Conservation (phyloP, 106 monocot genomes). For the Acorus calamus region DNA sequence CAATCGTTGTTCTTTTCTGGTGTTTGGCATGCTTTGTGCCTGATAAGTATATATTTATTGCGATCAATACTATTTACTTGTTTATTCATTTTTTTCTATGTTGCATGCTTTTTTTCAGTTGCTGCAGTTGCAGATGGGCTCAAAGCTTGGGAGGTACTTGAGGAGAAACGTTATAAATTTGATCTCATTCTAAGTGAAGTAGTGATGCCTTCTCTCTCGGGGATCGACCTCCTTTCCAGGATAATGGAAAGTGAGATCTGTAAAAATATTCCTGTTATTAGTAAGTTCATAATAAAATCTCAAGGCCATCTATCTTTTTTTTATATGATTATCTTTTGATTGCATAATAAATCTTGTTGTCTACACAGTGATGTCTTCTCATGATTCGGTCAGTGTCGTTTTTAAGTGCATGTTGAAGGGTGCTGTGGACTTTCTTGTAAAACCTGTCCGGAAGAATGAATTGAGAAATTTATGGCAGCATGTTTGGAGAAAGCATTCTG, state of each 20-base stretch:
- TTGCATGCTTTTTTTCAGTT: constrained; percentile 19
- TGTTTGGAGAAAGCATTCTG: constrained; percentile 88
- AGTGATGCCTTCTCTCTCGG: constrained; percentile 57
- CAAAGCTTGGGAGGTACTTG: constrained; percentile 78
- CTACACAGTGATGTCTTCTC: constrained; percentile 72
- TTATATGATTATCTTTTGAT: neutral
- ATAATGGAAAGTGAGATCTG: constrained; percentile 44
- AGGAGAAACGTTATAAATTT: constrained; percentile 36
- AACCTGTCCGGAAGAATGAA: constrained; percentile 87
- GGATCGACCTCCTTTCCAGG: constrained; percentile 49
- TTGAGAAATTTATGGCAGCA: constrained; percentile 89
- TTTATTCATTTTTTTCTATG: too few relatives aligned
- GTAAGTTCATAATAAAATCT: constrained; percentile 29
- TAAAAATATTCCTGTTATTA: constrained; percentile 76
- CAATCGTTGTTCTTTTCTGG: too few relatives aligned
- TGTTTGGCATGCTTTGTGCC: too few relatives aligned
- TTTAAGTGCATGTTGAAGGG: constrained; percentile 89
- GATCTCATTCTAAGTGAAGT: constrained; percentile 83
- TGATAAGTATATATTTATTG: too few relatives aligned
- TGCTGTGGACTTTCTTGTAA: constrained; percentile 80
- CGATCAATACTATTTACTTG: too few relatives aligned
- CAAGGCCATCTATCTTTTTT: neutral
- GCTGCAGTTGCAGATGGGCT: constrained; percentile 63
- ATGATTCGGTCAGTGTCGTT: constrained; percentile 70
- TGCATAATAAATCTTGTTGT: neutral